Base-by-base conservation (phyloP, 2,329 filamentous ascomycete genomes). In the Cordyceps cicadae region DNA sequence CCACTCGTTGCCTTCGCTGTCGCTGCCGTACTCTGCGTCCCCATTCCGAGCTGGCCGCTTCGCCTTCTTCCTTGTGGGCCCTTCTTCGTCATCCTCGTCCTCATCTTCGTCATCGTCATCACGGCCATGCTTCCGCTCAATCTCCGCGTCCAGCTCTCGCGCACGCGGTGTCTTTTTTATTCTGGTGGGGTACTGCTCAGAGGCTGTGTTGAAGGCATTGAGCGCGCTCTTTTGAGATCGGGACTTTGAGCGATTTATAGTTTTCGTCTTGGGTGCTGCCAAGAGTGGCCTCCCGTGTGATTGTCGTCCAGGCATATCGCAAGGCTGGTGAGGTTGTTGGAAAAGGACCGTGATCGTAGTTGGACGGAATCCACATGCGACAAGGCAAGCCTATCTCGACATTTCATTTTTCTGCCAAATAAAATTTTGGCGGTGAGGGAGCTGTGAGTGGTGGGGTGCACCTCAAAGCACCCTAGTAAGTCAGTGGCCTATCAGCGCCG, bases 1-100 rank as follows among this genome's bases (percentile, higher is more conserved):
- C 91, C 91, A 96, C 69, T 89, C 86, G 67, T 95, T 89, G 24
- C 91, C 92, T 63, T 92, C 89, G 63, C 88, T 90, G 69, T 96
- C 92, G 66, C 87, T 92, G 11, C 89, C 90, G 64, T 87, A 85
- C 62, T 92, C 89, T 17, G 84, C 79, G 49, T 81, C 80, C 19
- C 83, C 81, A 67, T 85, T 79, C 6, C 82, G 78, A 1, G 73
- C 46, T 71, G 70, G 77, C 45, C 77, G 76, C 70, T 75, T 77
- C 37, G 64, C 66, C 68, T 72, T 76, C 63, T 77, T 78, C 54
- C 74, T 70, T 50, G 72, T 69, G 0, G 76, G 75, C 48, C 83
- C 83, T 19, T 87, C 85, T 0, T 82, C 76, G 3, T 83, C 81
- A 60, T 87, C 80, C 0, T 85, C 81, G 0, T 77, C 39, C 1